These are phyloP conservation scores for Camellia japonica DNA, from an alignment of 148 eudicot species.

Conservation along the genomic window DNA sequence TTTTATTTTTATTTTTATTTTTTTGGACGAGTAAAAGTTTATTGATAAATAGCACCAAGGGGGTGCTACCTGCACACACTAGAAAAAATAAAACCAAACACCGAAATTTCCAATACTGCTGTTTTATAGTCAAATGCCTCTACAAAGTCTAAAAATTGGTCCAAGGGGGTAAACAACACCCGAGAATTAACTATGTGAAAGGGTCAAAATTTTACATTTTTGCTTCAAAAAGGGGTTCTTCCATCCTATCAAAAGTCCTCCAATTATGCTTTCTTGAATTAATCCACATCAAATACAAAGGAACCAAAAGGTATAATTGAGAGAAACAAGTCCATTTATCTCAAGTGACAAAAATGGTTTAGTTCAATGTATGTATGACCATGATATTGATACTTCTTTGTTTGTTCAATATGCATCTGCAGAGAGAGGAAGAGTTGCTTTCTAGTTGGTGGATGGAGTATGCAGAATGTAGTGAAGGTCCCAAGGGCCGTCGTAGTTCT, in stretches of 20 bases:
- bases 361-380: not conserved
- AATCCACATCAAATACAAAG: not conserved
- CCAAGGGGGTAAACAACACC: not conserved
- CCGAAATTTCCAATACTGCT: not conserved
- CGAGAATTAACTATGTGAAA: not conserved
- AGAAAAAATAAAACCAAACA: too few species aligned
- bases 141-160: not conserved
- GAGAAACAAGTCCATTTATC: not conserved
- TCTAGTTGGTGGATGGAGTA: conserved; percentile 98
- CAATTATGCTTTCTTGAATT: not conserved
- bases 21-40: not conserved
- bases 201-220: not conserved
- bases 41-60: not conserved
- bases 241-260: not conserved
- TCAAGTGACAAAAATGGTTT: not conserved
- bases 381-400: not conserved
- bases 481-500: conserved; percentile 43
- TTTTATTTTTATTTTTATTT: not conserved
- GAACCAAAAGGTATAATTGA: not conserved
- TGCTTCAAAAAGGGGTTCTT: not conserved
- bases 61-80: not conserved
- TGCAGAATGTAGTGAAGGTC: conserved; percentile 98
- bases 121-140: not conserved
- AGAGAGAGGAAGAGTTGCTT: conserved; percentile 93
- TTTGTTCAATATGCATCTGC: conserved; percentile 11